Evolutionary conservation across 2,329 filamentous ascomycete genomes (phyloP).

Genomic region (Metarhizium guizhouense): DNA sequence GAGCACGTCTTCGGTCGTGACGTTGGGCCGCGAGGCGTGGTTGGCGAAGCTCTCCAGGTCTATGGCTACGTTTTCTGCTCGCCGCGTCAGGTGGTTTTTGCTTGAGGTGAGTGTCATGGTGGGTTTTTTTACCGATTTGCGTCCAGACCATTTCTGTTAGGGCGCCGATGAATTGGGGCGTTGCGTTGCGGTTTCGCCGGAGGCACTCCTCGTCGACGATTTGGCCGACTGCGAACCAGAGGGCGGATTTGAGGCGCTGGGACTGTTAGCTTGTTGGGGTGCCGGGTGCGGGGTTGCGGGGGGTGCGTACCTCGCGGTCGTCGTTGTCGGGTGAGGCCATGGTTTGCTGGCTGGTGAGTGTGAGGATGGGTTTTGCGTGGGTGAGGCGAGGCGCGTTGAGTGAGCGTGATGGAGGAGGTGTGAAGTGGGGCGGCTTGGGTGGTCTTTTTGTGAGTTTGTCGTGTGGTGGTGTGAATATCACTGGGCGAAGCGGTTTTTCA

Average conservation of each 20-base stretch:
- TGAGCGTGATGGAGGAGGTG: too few relatives aligned
- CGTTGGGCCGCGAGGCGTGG: slow-evolving; percentile 72
- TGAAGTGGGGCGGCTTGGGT: too few relatives aligned
- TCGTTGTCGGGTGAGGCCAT: slow-evolving; percentile 19
- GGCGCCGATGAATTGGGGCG: slow-evolving; percentile 81
- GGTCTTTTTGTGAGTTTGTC: too few relatives aligned
- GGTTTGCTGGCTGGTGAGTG: neutral
- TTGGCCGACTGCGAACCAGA: slow-evolving; percentile 78
- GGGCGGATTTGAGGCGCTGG: slow-evolving; percentile 72
- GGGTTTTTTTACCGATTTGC: slow-evolving; percentile 44
- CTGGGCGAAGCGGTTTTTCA: too few relatives aligned
- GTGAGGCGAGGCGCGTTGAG: too few relatives aligned
- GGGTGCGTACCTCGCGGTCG: slow-evolving; percentile 24
- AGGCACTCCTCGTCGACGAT: slow-evolving; percentile 78
- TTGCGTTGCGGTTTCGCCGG: slow-evolving; percentile 62
- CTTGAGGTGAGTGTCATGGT: neutral
- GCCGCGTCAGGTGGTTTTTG: neutral
- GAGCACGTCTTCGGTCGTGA: slow-evolving; percentile 81
- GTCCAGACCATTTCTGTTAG: slow-evolving; percentile 81
- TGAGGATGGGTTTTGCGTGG: neutral
- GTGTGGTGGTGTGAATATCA: too few relatives aligned
- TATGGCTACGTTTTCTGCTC: slow-evolving; percentile 43
- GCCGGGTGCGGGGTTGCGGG: too few relatives aligned
- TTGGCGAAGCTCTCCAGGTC: slow-evolving; percentile 51
- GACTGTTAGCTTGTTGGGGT: neutral